Conservation (phyloP, 1,284 basidiomycete species). For the Papiliotrema terrestris region DNA sequence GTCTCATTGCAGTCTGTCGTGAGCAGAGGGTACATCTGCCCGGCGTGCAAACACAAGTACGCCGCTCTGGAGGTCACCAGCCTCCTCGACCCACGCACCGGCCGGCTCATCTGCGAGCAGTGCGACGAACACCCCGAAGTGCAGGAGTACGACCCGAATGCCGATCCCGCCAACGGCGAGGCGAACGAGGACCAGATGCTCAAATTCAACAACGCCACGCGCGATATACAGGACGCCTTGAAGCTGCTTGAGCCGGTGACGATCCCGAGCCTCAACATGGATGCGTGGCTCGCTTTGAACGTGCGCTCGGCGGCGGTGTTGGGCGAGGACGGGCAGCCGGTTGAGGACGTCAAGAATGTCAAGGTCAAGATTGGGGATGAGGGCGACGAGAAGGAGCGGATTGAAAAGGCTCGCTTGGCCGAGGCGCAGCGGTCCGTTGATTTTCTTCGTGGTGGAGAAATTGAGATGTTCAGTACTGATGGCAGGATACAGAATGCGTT, state of each 20-base stretch:
- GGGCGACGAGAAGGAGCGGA: slow-evolving; percentile 69
- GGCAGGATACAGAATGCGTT: slow-evolving; percentile 75
- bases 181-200: slow-evolving; percentile 89
- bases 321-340: slow-evolving; percentile 58
- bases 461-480: too few relatives aligned
- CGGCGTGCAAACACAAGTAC: slow-evolving; percentile 79
- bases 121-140: slow-evolving; percentile 65
- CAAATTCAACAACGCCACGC: slow-evolving; percentile 87
- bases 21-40: slow-evolving; percentile 93
- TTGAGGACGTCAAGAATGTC: slow-evolving; percentile 58
- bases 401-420: slow-evolving; percentile 64
- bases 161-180: slow-evolving; percentile 63
- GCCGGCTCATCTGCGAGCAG: slow-evolving; percentile 49
- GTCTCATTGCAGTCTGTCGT: slow-evolving; percentile 69
- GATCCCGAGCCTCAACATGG: slow-evolving; percentile 40
- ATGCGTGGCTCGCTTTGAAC: slow-evolving; percentile 44
- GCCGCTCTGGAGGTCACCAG: slow-evolving; percentile 81
- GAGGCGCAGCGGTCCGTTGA: slow-evolving; percentile 61
- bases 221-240: slow-evolving; percentile 78
- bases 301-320: slow-evolving; percentile 55
- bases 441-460: neutral
- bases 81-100: slow-evolving; percentile 55
- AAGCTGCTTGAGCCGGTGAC: slow-evolving; percentile 73
- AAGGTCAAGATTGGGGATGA: slow-evolving; percentile 75
- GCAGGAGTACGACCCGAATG: slow-evolving; percentile 71